A percentile compares a stretch with the other conserved stretches of the same genome.
These are phyloP conservation scores for Penicillium riverlandense DNA, from an alignment of 495 filamentous ascomycete species.

Conservation along the genomic window DNA sequence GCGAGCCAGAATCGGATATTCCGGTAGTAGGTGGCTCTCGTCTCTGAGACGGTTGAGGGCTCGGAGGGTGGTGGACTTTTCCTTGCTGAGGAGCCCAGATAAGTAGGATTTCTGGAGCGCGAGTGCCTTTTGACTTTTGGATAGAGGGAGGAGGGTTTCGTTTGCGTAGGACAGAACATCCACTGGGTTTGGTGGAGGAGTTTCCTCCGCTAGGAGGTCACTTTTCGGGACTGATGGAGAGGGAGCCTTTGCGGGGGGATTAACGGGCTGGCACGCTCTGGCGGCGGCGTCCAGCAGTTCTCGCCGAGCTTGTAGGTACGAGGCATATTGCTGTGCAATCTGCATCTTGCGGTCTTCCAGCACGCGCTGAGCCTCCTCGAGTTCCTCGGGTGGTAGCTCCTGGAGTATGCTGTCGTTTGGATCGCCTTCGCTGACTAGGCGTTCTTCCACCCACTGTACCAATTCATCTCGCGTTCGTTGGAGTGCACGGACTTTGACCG, in stretches of 20 bases:
- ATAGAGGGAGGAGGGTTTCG: conserved; percentile 48
- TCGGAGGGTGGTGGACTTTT: conserved; percentile 50
- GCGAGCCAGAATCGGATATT: conserved; percentile 46
- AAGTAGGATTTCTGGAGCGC: conserved; percentile 60
- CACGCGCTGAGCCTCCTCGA: conserved; percentile 25
- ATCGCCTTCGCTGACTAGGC: conserved; percentile 48
- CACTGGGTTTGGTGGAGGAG: conserved; percentile 12
- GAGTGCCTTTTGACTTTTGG: conserved; percentile 53
- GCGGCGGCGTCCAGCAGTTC: conserved; percentile 31
- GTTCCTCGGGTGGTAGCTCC: conserved; percentile 26
- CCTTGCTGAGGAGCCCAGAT: conserved; percentile 47
- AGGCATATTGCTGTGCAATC: conserved; percentile 40
- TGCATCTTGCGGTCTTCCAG: conserved; percentile 37
- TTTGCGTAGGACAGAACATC: conserved; percentile 48
- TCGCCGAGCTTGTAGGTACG: conserved; percentile 31
- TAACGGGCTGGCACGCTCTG: conserved; percentile 29
- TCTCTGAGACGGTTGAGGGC: conserved; percentile 53
- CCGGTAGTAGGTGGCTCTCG: conserved; percentile 62
- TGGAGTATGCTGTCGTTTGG: conserved; percentile 31
- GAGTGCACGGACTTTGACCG: conserved; percentile 37
- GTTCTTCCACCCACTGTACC: conserved; percentile 66
- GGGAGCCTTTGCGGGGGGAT: conserved; percentile 14
- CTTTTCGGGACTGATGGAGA: conserved; percentile 19
- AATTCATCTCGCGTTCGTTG: conserved; percentile 54
- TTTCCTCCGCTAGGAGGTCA: conserved; percentile 7